Conservation (phyloP, 1,139 yeast species). For the Hyphopichia fennica region DNA sequence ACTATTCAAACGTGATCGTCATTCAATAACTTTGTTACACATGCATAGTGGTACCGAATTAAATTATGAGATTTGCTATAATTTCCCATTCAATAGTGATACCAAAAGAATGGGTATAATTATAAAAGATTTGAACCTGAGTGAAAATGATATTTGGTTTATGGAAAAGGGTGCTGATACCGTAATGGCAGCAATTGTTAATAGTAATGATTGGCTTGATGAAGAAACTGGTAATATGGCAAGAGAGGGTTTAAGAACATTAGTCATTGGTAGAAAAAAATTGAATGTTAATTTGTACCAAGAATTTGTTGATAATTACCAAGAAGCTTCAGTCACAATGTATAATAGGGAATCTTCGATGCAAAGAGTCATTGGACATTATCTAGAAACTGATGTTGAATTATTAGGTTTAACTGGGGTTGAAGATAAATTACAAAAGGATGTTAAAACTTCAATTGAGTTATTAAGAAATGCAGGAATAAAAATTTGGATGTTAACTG, state of each 20-base stretch:
- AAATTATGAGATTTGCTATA: slow-evolving; percentile 69
- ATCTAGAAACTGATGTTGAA: slow-evolving; percentile 81
- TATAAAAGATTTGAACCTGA: slow-evolving; percentile 55
- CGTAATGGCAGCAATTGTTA: slow-evolving; percentile 86
- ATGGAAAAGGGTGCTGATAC: slow-evolving; percentile 95
- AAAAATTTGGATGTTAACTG: slow-evolving; percentile 98
- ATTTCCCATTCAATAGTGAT: slow-evolving; percentile 93
- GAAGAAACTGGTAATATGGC: slow-evolving; percentile 99
- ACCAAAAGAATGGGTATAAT: slow-evolving; percentile 96
- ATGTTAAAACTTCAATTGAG: slow-evolving; percentile 91
- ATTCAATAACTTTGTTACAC: slow-evolving; percentile 67
- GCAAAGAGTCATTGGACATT: slow-evolving; percentile 65
- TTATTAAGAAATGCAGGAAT: slow-evolving; percentile 93
- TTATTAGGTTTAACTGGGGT: slow-evolving; percentile 94
- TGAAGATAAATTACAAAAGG: slow-evolving; percentile 89
- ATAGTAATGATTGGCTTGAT: slow-evolving; percentile 90
- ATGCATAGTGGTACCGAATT: slow-evolving; percentile 52
- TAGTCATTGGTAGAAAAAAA: slow-evolving; percentile 85
- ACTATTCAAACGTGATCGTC: slow-evolving; percentile 77
- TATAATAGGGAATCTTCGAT: slow-evolving; percentile 70
- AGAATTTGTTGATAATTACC: slow-evolving; percentile 63
- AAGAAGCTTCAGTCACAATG: slow-evolving; percentile 78
- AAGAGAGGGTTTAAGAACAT: slow-evolving; percentile 92
- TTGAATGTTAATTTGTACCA: slow-evolving; percentile 55
- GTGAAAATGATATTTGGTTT: slow-evolving; percentile 70